Evolutionary conservation across 208 protist species (phyloP), one percentile per base, ranked within the genome.

Genomic region (Crithidia thermophila): DNA sequence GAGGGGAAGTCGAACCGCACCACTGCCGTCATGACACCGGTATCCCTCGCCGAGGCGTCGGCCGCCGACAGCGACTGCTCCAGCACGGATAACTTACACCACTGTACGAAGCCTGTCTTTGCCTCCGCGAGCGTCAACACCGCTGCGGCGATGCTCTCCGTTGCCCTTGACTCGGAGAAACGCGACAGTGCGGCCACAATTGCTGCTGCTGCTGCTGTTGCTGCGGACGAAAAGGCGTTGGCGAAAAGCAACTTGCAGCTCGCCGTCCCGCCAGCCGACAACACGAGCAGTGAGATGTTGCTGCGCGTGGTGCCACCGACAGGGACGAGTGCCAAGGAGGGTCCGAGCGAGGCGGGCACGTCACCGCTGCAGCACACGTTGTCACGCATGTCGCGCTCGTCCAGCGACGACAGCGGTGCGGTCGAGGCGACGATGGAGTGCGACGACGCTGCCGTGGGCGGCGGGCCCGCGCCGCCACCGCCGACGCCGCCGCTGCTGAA

Each of bases 61-160:
- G 43, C 42, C 16, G 58, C 42, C 4, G 58, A 64, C 31, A 64
- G 58, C 58, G 58, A 64, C 58, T 52, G 43, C 58, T 64, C 43
- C 43, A 64, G 31, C 58, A 30, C 45, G 20, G 58, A 64, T 34
- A 43, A 18, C 4, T 8, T 53, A 21, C 53, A 43, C 42, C 58
- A 40, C 31, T 28, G 9, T 7, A 6, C 31, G 20, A 34, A 64
- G 21, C 58, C 58, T 1, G 25, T 64, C 31, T 64, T 64, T 7
- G 53, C 69, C 21, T 63, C 69, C 14, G 69, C 69, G 5, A 65
- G 18, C 31, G 60, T 59, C 16, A 75, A 75, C 37, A 75, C 69
- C 1, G 49, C 61, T 5, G 36, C 59, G 1, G 61, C 69, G 34
- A 69, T 75, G 69, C 21, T 75, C 25, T 65, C 52, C 14, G 69